Evolutionary conservation across 2,329 filamentous ascomycete genomes (phyloP), one percentile per base, ranked within the genome.

Genomic region (Fusarium sublunatum): DNA sequence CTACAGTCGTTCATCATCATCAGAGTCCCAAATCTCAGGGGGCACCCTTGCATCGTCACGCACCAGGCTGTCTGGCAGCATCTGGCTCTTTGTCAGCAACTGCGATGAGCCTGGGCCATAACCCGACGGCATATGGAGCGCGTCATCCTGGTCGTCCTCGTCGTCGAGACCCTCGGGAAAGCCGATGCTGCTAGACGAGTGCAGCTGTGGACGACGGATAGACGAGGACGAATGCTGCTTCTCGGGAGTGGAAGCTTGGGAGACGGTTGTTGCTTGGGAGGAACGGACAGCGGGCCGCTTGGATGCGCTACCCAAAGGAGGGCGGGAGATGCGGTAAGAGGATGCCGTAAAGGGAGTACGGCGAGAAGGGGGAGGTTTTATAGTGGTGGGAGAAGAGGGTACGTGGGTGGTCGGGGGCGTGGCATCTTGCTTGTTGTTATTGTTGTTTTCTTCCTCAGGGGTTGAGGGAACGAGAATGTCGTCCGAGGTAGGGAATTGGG

Each of bases 31-130:
- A 29, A 78, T 75, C 54, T 73, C 74, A 12, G 70, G 70, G 6
- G 73, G 73, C 24, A 67, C 66, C 35, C 70, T 61, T 24, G 61
- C 68, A 26, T 75, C 74, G 29, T 81, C 79, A 28, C 70, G 64
- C 7, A 81, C 22, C 52, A 82, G 71, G 55, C 79, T 81, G 39
- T 82, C 79, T 3, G 84, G 80, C 53, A 87, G 72, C 74, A 84
- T 79, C 71, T 86, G 83, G 59, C 83, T 85, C 64, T 77, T 79
- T 2, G 80, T 79, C 54, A 81, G 69, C 15, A 85, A 74, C 70
- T 87, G 82, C 8, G 82, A 83, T 15, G 70, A 60, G n/a, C 49
- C 61, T 15, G 58, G 48, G 13, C 53, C 63, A 39, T 59, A 64
- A 9, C 36, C 47, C 5, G 46, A 47, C 28, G 53, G 59, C 41